Evolutionary conservation across 768 basidiomycete species (phyloP).

Genomic region (Pleurotus pulmonarius): DNA sequence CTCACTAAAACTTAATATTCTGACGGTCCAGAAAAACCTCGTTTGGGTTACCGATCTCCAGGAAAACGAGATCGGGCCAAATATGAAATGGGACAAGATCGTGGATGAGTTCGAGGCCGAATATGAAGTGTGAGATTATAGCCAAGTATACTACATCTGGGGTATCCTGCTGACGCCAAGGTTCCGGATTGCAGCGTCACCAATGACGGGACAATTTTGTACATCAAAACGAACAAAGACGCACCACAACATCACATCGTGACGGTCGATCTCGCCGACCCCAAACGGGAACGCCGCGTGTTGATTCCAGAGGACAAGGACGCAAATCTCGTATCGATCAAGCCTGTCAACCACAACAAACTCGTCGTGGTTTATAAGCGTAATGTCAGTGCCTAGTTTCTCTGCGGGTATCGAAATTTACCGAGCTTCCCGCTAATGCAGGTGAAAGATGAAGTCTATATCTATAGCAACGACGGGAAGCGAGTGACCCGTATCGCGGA

Average conservation of each 20-base stretch:
- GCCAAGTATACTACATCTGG: not conserved
- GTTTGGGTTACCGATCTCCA: constrained; percentile 71
- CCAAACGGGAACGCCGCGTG: constrained; percentile 43
- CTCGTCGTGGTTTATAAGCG: constrained; percentile 65
- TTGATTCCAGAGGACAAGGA: constrained; percentile 67
- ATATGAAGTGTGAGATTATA: constrained; percentile 53
- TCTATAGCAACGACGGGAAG: constrained; percentile 56
- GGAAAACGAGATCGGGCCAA: constrained; percentile 52
- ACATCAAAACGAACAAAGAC: constrained; percentile 59
- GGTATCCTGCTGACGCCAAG: constrained; percentile 2
- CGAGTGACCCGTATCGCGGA: constrained; percentile 52
- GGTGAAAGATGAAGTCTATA: constrained; percentile 80
- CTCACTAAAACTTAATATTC: not conserved
- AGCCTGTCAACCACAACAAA: constrained; percentile 47
- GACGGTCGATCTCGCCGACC: constrained; percentile 56
- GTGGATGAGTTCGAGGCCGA: constrained; percentile 65
- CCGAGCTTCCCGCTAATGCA: constrained; percentile 15
- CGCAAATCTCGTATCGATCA: constrained; percentile 51
- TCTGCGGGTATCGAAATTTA: too few species aligned
- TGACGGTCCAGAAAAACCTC: constrained; percentile 55
- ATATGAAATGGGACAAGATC: constrained; percentile 72
- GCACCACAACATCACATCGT: constrained; percentile 68
- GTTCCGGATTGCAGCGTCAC: constrained; percentile 43
- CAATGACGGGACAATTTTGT: constrained; percentile 61
- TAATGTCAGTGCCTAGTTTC: constrained; percentile 45